Conservation (phyloP, 1,284 basidiomycete genomes). For the Vanrija sp. region DNA sequence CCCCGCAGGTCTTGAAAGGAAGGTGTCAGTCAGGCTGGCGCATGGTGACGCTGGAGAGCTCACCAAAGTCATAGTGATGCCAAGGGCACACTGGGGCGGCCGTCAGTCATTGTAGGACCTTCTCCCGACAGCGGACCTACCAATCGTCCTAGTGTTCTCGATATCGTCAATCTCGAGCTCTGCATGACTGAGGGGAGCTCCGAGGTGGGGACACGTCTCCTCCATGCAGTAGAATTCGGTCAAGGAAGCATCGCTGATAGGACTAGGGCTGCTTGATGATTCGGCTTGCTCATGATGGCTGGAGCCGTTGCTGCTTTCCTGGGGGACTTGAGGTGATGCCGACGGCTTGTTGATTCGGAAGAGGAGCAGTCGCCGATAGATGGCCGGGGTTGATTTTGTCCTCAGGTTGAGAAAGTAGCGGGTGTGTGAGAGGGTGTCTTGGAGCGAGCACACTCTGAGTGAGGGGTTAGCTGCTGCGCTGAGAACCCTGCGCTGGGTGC, state of each 20-base stretch:
- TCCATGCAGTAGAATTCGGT: slow-evolving; percentile 78
- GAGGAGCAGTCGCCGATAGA: slow-evolving; percentile 67
- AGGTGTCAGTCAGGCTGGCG: background rate
- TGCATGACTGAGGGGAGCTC: slow-evolving; percentile 72
- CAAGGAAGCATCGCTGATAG: slow-evolving; percentile 13
- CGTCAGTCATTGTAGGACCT: slow-evolving; percentile 11
- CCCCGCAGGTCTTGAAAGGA: slow-evolving; percentile 40
- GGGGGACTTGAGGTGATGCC: too few relatives aligned
- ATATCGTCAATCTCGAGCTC: slow-evolving; percentile 32
- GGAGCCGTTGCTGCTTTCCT: slow-evolving; percentile 13
- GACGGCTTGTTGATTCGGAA: slow-evolving; percentile 57
- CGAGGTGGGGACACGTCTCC: slow-evolving; percentile 75
- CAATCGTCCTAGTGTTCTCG: slow-evolving; percentile 34
- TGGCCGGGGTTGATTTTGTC: slow-evolving; percentile 55
- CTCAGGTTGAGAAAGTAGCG: slow-evolving; percentile 66
- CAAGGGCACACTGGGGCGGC: slow-evolving; percentile 70
- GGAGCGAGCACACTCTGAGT: slow-evolving; percentile 55
- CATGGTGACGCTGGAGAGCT: background rate
- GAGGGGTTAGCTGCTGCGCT: background rate
- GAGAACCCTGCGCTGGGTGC: background rate
- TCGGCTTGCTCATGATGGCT: slow-evolving; percentile 1
- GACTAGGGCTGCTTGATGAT: background rate
- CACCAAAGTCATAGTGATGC: slow-evolving; percentile 61
- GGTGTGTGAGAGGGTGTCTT: slow-evolving; percentile 59
- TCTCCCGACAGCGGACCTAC: slow-evolving; percentile 8